Evolutionary conservation across 352 stramenopile genomes (phyloP), one percentile per base, ranked within the genome.

Genomic region (Globisporangium uncinulatum): DNA sequence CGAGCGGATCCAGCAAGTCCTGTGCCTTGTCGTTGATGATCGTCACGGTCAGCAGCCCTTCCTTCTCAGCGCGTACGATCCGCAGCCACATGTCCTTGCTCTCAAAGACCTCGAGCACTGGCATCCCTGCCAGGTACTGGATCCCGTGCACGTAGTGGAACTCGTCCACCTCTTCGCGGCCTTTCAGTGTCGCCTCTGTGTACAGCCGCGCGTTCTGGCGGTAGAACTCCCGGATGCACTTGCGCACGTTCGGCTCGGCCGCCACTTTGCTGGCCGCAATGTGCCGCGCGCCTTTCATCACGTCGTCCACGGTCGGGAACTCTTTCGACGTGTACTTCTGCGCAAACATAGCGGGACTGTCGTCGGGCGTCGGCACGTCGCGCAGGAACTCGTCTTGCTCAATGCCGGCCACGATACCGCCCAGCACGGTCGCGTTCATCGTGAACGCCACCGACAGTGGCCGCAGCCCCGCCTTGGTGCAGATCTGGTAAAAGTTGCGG

Each of bases 401-500:
- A 15, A 92, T 56, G 8, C 79, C 79, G 52, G 79, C 79, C 9
- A 94, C 63, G 47, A 92, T 76, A 15, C 86, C 86, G 66, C 86
- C 86, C 19, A 95, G 61, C 8, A 94, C 84, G 17, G 80, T 86
- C 14, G 86, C 73, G 61, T 89, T 94, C 80, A 95, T 91, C 32
- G 86, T 93, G 65, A 95, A 95, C 10, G 81, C 79, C 42, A 73
- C 60, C 10, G 81, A 84, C 13, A 94, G 62, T 14, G 71, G 70
- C 17, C 85, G 82, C 20, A 95, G 67, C 21, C 83, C 86, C 47
- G 70, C 86, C 56, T 95, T 95, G 14, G 79, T 91, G 53, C 86
- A 94, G 29, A 95, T 92, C 55, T 95, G 83, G 62, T 95, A 95
- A 50, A 92, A 92, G 52, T 89, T 95, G 46, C 86, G 83, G 10